Evolutionary conservation across 345 rosid genomes (phyloP).

Genomic region (Citropsis articulata): DNA sequence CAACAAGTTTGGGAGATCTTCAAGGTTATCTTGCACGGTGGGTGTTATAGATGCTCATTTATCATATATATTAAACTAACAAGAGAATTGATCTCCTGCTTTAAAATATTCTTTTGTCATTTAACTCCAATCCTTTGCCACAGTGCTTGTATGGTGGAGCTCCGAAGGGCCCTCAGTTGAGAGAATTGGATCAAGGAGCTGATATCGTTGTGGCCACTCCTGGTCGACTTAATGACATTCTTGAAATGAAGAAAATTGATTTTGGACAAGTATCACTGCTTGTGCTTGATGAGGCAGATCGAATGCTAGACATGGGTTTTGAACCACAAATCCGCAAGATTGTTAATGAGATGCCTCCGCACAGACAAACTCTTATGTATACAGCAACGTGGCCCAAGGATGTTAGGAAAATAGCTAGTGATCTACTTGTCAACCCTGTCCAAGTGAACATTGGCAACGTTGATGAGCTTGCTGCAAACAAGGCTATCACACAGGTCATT

Average conservation of each 20-base stretch:
- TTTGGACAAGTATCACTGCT: constrained; percentile 83
- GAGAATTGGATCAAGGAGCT: constrained; percentile 81
- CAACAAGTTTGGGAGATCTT: constrained; percentile 79
- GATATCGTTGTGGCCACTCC: constrained; percentile 99
- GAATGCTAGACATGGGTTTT: constrained; percentile 99
- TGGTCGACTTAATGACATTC: constrained; percentile 93
- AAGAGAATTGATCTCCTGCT: background rate
- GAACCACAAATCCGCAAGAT: constrained; percentile 97
- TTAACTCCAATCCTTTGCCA: constrained; percentile 13
- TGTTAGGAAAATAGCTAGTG: constrained; percentile 86
- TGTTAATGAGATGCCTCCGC: constrained; percentile 89
- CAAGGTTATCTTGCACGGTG: constrained; percentile 88
- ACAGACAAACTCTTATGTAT: constrained; percentile 91
- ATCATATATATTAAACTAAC: background rate
- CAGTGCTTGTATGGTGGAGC: constrained; percentile 99
- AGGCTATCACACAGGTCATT: constrained; percentile 88
- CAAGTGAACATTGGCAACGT: constrained; percentile 97
- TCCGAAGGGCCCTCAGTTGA: constrained; percentile 82
- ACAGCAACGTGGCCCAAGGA: constrained; percentile 99
- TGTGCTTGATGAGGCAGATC: constrained; percentile 97
- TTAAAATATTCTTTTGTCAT: constrained; percentile 10
- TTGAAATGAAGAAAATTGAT: constrained; percentile 80
- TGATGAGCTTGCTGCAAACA: constrained; percentile 95
- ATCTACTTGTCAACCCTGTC: constrained; percentile 86
- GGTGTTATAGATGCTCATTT: constrained; percentile 25